Evolutionary conservation across 495 filamentous ascomycete species (phyloP).

Genomic region (Podospora fimiseda): DNA sequence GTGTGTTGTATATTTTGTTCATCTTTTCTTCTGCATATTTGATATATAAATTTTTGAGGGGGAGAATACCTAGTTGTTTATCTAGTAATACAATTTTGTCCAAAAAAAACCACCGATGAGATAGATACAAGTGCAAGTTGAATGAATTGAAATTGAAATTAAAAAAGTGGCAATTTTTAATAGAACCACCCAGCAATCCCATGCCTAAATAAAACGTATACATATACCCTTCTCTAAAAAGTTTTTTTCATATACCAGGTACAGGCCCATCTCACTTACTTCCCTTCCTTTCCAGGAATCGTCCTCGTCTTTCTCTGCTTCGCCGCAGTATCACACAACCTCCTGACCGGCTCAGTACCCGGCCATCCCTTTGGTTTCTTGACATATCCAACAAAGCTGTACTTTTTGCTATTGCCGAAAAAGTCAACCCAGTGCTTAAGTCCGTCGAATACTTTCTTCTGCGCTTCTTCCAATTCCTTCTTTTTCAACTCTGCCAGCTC

Average conservation of each 20-base stretch:
- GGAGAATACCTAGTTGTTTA: no score
- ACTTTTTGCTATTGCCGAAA: slow-evolving; percentile 71
- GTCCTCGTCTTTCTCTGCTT: slow-evolving; percentile 36
- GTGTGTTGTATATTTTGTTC: no score
- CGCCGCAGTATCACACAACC: slow-evolving; percentile 41
- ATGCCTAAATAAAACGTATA: no score
- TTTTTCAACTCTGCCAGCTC: slow-evolving; percentile 52
- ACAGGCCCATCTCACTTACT: no score
- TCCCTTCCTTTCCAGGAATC: slow-evolving; percentile 23
- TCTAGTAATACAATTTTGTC: no score
- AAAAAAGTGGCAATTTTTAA: no score
- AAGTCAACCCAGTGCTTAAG: slow-evolving; percentile 65
- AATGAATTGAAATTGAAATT: neutral
- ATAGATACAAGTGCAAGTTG: neutral
- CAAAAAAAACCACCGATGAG: neutral
- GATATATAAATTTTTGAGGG: no score
- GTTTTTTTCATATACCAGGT: neutral
- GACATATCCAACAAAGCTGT: slow-evolving; percentile 66
- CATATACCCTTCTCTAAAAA: neutral
- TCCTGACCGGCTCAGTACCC: slow-evolving; percentile 34
- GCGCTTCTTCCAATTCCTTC: slow-evolving; percentile 46
- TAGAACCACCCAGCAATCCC: no score
- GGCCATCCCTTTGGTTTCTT: slow-evolving; percentile 42
- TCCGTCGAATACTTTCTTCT: slow-evolving; percentile 47
- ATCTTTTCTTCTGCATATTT: no score